A percentile compares a stretch with the other conserved stretches of the same genome.
These are phyloP conservation scores for Hypoxylon sp. DNA, from an alignment of 2,329 filamentous ascomycete species.

Conservation along the genomic window DNA sequence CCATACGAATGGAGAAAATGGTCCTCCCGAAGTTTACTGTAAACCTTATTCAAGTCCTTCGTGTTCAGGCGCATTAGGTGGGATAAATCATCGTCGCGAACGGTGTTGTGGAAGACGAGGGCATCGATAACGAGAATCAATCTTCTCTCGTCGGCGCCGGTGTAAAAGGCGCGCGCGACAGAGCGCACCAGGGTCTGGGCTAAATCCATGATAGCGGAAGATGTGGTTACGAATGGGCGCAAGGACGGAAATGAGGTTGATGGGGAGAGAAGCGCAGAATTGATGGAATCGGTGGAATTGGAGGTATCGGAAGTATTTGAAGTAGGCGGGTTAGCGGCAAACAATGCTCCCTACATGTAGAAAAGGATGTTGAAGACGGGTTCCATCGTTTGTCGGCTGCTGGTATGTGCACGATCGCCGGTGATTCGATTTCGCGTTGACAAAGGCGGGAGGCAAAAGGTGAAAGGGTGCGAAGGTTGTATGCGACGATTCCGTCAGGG, in stretches of 20 bases:
- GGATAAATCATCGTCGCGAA: conserved; percentile 90
- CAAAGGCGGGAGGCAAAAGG: conserved; percentile 14
- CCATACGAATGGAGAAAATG: conserved; percentile 85
- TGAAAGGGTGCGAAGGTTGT: not conserved
- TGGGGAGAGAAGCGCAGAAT: conserved; percentile 7
- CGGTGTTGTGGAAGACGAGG: conserved; percentile 79
- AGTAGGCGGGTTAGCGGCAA: conserved; percentile 20
- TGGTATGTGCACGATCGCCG: conserved; percentile 10
- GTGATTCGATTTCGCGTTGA: not conserved
- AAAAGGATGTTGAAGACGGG: conserved; percentile 10
- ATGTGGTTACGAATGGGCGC: not conserved
- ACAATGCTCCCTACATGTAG: conserved; percentile 26
- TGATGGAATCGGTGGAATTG: not conserved
- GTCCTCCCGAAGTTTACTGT: conserved; percentile 86
- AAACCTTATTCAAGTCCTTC: conserved; percentile 92
- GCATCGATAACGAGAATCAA: conserved; percentile 84
- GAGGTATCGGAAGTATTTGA: no score
- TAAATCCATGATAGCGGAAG: conserved; percentile 61
- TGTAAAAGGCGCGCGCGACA: conserved; percentile 84
- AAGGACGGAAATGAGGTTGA: conserved; percentile 1
- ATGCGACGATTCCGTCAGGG: conserved; percentile 30
- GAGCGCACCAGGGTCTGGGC: conserved; percentile 87
- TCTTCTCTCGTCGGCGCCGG: conserved; percentile 75
- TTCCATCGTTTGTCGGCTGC: conserved; percentile 33
- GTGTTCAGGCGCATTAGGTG: conserved; percentile 90